phyloP scores from a whole-genome alignment of 176 grass and related monocot species.

The Tillandsia fasciculata region DNA sequence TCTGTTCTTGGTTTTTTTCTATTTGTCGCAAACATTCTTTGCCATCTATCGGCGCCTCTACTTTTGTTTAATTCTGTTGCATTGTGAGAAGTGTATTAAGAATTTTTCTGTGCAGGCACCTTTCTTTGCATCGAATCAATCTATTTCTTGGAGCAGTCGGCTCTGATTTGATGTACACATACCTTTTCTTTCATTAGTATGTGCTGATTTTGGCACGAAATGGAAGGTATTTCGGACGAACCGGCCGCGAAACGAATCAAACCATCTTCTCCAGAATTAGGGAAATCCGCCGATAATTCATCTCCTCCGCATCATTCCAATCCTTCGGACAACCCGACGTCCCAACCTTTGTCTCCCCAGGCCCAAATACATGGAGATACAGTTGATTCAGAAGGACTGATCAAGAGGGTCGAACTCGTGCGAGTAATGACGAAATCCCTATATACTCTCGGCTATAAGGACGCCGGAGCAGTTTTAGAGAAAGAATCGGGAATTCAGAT shows the following conservation, averaged over 20 bases:
- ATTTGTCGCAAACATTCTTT: too few relatives aligned
- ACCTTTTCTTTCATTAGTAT: too few relatives aligned
- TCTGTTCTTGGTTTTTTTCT: too few relatives aligned
- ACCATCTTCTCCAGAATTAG: too few relatives aligned
- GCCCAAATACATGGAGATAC: slow-evolving; percentile 45
- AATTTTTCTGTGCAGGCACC: slow-evolving; percentile 27
- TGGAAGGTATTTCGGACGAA: slow-evolving; percentile 76
- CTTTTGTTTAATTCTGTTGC: too few relatives aligned
- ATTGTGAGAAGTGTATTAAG: too few relatives aligned
- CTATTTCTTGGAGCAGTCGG: slow-evolving; percentile 4
- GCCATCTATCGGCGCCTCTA: too few relatives aligned
- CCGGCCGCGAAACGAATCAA: too few relatives aligned
- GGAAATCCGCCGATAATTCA: too few relatives aligned
- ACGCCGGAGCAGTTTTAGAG: slow-evolving; percentile 68
- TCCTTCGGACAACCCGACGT: slow-evolving; percentile 43
- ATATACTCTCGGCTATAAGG: slow-evolving; percentile 85
- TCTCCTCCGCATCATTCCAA: too few relatives aligned
- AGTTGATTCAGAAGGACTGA: slow-evolving; percentile 69
- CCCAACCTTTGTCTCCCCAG: slow-evolving; percentile 71
- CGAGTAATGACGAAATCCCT: slow-evolving; percentile 82
- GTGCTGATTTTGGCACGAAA: slow-evolving; percentile 59
- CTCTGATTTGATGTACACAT: neutral
- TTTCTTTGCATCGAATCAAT: neutral
- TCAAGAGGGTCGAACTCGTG: slow-evolving; percentile 87
- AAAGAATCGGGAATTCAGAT: slow-evolving; percentile 89